Base-by-base conservation (phyloP, 2,329 filamentous ascomycete species). In the Nigrospora oryzae region DNA sequence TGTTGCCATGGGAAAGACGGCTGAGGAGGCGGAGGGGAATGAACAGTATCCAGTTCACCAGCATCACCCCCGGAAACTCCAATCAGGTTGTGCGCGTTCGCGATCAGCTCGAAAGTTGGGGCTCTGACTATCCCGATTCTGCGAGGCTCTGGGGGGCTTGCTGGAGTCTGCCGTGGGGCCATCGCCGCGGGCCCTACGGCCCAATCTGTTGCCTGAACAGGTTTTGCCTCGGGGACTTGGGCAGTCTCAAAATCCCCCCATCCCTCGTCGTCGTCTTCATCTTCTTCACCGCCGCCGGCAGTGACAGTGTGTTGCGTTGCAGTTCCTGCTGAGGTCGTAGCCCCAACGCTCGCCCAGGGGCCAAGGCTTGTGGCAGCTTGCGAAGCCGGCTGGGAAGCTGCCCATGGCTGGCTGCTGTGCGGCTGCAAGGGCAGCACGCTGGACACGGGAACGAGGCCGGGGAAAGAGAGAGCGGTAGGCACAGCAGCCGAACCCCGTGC, bases 161-260 rank as follows among this genome's bases (percentile, higher is more conserved):
- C 46, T 6, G 38, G 41, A 13, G 15, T 42, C 34, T 47, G 28
- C 16, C 39, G 32, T 32, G 17, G 33, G 3, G 40, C n/a, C n/a
- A 4, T 17, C 10, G 16, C 28, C 32, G 33, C 39, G 11, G 19
- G 14, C 17, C 6, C 39, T 15, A 31, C 16, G 6, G 31, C 13
- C 17, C 32, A n/a, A 41, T 31, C 16, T 16, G 39, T 28, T 28
- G 23, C 23, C 23, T 28, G 23, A 7, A 28, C 15, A 11, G 31
- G 10, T 19, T n/a, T 41, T 14, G 44, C 44, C 4, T 54, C 46
- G 2, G 65, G 40, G 35, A 36, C 16, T 58, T 71, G 63, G 14
- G 77, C 78, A 38, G 74, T 70, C 59, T 84, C 81, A 54, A 86
- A 86, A 45, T 84, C 81, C 1, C 82, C 82, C 75, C 82, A 85